phyloP scores from a whole-genome alignment of 495 filamentous ascomycete species.

The Penicillium cataractarum region DNA sequence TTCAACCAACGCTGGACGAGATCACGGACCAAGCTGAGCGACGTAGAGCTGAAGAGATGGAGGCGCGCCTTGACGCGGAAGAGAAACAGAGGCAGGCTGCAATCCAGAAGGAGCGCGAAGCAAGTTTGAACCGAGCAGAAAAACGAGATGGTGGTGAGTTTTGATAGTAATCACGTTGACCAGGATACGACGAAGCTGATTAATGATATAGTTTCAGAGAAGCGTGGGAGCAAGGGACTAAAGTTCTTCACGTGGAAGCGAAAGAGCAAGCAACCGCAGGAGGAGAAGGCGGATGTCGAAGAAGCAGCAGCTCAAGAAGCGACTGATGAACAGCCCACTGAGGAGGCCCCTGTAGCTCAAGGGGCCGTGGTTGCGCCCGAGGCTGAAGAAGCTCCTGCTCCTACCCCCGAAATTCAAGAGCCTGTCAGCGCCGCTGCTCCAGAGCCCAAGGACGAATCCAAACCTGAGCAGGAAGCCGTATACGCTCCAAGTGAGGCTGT shows the following conservation, averaged over 20 bases:
- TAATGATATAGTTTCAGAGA: slow-evolving; percentile 56
- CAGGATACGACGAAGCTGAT: slow-evolving; percentile 22
- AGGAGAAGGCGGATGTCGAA: slow-evolving; percentile 18
- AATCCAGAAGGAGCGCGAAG: slow-evolving; percentile 57
- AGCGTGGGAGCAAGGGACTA: slow-evolving; percentile 30
- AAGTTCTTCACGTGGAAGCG: slow-evolving; percentile 36
- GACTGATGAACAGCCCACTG: slow-evolving; percentile 11
- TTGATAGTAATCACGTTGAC: slow-evolving; percentile 28
- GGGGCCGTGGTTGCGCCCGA: background rate
- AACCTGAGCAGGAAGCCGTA: background rate
- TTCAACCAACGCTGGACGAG: slow-evolving; percentile 92
- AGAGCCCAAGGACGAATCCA: slow-evolving; percentile 5
- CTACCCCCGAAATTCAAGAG: background rate
- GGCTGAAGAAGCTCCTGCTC: too few relatives aligned
- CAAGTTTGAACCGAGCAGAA: slow-evolving; percentile 53
- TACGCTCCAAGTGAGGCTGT: slow-evolving; percentile 12
- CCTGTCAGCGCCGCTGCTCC: slow-evolving; percentile 14
- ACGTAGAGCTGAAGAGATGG: slow-evolving; percentile 62
- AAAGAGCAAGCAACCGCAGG: slow-evolving; percentile 30
- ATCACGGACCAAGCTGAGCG: slow-evolving; percentile 76
- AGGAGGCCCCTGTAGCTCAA: slow-evolving; percentile 14
- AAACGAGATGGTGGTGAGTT: slow-evolving; percentile 53
- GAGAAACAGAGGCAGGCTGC: slow-evolving; percentile 48
- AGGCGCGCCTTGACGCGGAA: slow-evolving; percentile 57
- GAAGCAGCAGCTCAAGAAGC: slow-evolving; percentile 13